Evolutionary conservation across 257 asterid genomes (phyloP).

Genomic region (Petunia axillaris): DNA sequence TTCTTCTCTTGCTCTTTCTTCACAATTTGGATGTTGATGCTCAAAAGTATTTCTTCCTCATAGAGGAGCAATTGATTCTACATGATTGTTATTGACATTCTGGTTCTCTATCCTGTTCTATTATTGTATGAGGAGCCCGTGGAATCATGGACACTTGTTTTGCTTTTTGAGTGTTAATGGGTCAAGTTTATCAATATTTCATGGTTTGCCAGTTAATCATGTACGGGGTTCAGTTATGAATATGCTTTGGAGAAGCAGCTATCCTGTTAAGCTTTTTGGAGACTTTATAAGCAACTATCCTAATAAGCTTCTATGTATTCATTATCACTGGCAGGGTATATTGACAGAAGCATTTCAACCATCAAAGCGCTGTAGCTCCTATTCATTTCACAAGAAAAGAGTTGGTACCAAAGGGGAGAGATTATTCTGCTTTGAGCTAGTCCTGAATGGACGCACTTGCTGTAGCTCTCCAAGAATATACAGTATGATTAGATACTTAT

Average conservation of each 20-base stretch:
- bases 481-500: neutral
- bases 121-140: neutral
- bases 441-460: neutral
- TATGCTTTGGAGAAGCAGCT: neutral
- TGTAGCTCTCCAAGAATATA: neutral
- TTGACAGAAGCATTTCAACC: neutral
- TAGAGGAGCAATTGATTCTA: neutral
- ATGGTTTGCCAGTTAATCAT: neutral
- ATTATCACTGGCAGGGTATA: neutral
- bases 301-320: slow-evolving; percentile 1
- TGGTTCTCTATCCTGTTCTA: neutral
- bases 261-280: no score
- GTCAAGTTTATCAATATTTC: neutral
- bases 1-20: neutral
- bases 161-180: neutral
- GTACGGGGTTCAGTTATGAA: neutral
- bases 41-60: neutral
- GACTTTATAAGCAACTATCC: neutral
- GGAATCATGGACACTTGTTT: neutral
- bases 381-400: slow-evolving; percentile 19
- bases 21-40: neutral
- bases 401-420: neutral
- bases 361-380: neutral
- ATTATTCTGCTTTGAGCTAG: neutral
- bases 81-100: neutral